Base-by-base conservation (phyloP, 768 basidiomycete genomes). In the Austroboletus festivus region DNA sequence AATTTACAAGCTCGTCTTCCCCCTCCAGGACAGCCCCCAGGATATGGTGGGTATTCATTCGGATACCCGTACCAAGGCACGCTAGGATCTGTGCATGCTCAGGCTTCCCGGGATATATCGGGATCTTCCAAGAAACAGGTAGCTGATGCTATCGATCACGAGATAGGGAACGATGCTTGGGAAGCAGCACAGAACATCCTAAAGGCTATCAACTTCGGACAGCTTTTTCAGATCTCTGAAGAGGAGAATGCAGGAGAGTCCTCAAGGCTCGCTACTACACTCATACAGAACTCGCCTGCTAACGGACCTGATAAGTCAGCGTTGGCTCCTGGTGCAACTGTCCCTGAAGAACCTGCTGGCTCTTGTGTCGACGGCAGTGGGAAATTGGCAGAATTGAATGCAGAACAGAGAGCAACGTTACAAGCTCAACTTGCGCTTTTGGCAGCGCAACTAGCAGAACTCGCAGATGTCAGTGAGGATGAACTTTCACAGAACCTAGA, bases 161-260 rank as follows among this genome's bases (percentile, higher is more conserved):
- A 73, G 42, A 62, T 56, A 10, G 71, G 59, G 15, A 73, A 71
- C 50, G 82, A 85, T 50, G 83, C 84, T 12, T 88, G 85, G 76
- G 81, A 86, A 59, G 86, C 86, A 1, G 86, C 86, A 8, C 84
- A 88, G 58, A 84, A 79, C 52, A 89, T 89, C 40, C 72, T 89
- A 45, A 80, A 83, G 56, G 86, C 85, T 3, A 86, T 89, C 68
- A 86, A 87, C 62, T 86, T 87, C 57, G 81, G 79, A 4, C 71
- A 69, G 19, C 64, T 85, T 22, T 65, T 79, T 23, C 72, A 77
- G 51, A 61, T 63, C 16, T 51, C 77, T 46, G 62, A 69, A 24
- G 59, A 61, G 1, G 48, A 65, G 42, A 47, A 21, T 26, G 42
- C 46, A 24, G 56, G 55, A 35, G 59, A 53, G 22, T 11, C 51